These are phyloP conservation scores for Penicillium palitans DNA, from an alignment of 2,329 filamentous ascomycete genomes.

Conservation along the genomic window DNA sequence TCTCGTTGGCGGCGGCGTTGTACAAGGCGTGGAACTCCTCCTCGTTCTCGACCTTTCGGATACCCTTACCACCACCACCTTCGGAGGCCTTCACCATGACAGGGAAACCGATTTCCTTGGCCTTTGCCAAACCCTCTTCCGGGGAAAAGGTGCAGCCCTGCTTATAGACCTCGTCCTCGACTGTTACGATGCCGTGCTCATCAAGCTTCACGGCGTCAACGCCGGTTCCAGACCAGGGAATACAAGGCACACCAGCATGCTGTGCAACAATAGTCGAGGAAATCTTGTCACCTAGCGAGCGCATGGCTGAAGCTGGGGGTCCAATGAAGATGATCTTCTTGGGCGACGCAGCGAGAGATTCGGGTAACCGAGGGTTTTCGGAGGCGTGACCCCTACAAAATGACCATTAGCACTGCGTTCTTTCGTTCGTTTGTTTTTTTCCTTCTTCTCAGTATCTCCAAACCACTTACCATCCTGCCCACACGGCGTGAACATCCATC, in stretches of 20 bases:
- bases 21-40: constrained; percentile 84
- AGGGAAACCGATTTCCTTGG: constrained; percentile 90
- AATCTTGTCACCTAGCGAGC: constrained; percentile 98
- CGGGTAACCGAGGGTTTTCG: constrained; percentile 96
- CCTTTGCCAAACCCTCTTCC: constrained; percentile 84
- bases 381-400: constrained; percentile 83
- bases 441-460: not conserved
- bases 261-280: constrained; percentile 99
- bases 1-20: constrained; percentile 94
- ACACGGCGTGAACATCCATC: constrained; percentile 97
- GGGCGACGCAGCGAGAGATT: constrained; percentile 90
- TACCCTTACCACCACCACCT: constrained; percentile 98
- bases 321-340: constrained; percentile 99
- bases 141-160: constrained; percentile 89
- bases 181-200: constrained; percentile 83
- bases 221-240: constrained; percentile 98
- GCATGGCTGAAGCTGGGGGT: constrained; percentile 96
- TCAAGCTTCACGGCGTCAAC: constrained; percentile 80
- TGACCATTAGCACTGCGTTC: not conserved
- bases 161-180: constrained; percentile 78
- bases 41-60: constrained; percentile 87
- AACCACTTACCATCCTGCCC: constrained; percentile 85
- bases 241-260: constrained; percentile 92
- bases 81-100: constrained; percentile 99
- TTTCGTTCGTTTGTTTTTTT: too few relatives aligned